A percentile compares a stretch with the other conserved stretches of the same genome.
These are phyloP conservation scores for Pythium coloratum DNA, from an alignment of 352 stramenopile genomes.

Conservation along the genomic window DNA sequence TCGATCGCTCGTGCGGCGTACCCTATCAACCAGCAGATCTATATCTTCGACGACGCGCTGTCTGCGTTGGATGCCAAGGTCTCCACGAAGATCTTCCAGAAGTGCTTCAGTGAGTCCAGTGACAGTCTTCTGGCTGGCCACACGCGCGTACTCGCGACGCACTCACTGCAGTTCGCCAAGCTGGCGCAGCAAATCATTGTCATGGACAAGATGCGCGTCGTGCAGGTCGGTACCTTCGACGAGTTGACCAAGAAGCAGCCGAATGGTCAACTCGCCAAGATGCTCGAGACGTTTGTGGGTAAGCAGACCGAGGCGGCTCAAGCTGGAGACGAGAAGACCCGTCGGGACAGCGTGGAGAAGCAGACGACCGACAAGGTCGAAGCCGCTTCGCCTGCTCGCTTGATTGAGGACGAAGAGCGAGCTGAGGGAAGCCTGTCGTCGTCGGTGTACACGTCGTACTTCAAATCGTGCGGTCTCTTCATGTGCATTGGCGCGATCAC, in stretches of 20 bases:
- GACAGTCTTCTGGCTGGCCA: slow-evolving; percentile 41
- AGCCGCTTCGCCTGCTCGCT: slow-evolving; percentile 1
- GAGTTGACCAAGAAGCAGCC: slow-evolving; percentile 42
- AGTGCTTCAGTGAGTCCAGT: slow-evolving; percentile 47
- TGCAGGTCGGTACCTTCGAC: slow-evolving; percentile 62
- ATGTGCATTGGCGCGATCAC: slow-evolving; percentile 35
- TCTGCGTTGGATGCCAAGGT: slow-evolving; percentile 60
- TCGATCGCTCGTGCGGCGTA: slow-evolving; percentile 74
- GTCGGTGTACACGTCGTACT: slow-evolving; percentile 47
- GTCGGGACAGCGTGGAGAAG: slow-evolving; percentile 2
- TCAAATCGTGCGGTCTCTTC: slow-evolving; percentile 44
- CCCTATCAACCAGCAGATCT: slow-evolving; percentile 44
- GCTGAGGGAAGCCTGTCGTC: slow-evolving; percentile 40
- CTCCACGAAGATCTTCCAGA: slow-evolving; percentile 46
- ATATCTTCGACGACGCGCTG: slow-evolving; percentile 69
- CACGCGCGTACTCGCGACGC: slow-evolving; percentile 55
- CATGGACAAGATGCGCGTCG: slow-evolving; percentile 65
- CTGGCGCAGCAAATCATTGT: slow-evolving; percentile 70
- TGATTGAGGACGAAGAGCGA: slow-evolving; percentile 55
- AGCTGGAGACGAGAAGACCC: background rate
- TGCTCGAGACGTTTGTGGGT: slow-evolving; percentile 30
- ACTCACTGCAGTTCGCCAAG: slow-evolving; percentile 54
- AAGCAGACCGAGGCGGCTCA: background rate
- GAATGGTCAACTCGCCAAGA: slow-evolving; percentile 42
- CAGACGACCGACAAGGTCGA: background rate